Conservation (phyloP, 2,329 filamentous ascomycete species). For the Hypoxylon sp. region DNA sequence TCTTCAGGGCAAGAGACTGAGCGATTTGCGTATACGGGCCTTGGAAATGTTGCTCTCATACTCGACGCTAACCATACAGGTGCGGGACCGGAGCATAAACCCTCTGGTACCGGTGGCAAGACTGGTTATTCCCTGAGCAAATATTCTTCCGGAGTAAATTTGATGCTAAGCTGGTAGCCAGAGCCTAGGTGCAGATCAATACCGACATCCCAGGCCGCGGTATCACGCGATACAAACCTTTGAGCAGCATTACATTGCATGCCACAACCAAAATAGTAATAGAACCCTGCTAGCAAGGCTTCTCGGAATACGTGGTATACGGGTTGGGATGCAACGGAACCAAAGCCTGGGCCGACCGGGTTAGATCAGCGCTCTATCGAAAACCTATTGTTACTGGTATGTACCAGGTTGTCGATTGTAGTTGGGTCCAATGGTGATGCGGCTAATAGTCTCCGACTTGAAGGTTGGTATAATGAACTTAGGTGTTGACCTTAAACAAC, state of each 20-base stretch:
- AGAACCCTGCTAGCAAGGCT: constrained; percentile 3
- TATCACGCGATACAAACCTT: constrained; percentile 17
- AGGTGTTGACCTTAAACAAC: not conserved
- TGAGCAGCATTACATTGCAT: constrained; percentile 31
- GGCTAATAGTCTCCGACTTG: constrained; percentile 1
- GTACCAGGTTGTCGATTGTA: constrained; percentile 4
- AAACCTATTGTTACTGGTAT: constrained; percentile 1
- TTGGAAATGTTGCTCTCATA: constrained; percentile 9
- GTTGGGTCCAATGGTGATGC: not conserved
- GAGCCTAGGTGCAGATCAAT: constrained; percentile 11
- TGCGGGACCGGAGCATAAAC: constrained; percentile 5
- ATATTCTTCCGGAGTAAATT: not conserved
- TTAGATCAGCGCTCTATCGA: constrained; percentile 15
- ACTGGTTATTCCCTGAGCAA: not conserved
- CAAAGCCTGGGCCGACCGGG: constrained; percentile 17
- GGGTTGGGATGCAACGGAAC: constrained; percentile 18
- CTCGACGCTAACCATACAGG: not conserved
- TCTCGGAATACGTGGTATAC: constrained; percentile 16
- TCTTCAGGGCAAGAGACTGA: constrained; percentile 1
- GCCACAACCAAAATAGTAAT: constrained; percentile 2
- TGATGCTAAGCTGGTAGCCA: not conserved
- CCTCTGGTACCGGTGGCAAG: not conserved
- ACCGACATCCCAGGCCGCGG: constrained; percentile 7
- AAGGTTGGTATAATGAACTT: constrained; percentile 1
- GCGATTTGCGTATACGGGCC: constrained; percentile 5